phyloP scores from a whole-genome alignment of 202 grass and related monocot species.

The Setaria viridis region DNA sequence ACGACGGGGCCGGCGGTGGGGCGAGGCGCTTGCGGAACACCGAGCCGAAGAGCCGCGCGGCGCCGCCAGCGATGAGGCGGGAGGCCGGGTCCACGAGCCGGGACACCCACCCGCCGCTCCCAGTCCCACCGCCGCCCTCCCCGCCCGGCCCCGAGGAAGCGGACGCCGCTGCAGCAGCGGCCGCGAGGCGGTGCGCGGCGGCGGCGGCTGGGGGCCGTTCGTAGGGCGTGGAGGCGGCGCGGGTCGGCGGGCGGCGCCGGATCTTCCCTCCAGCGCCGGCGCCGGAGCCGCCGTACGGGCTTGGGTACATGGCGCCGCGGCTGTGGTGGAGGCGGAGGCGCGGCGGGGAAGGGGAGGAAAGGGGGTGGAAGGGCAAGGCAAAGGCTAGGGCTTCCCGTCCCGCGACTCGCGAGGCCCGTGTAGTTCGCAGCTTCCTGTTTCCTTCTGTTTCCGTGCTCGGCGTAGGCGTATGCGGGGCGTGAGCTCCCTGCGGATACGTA shows the following conservation, averaged over 20 bases:
- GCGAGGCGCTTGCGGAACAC: slow-evolving; percentile 74
- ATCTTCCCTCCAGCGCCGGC: slow-evolving; percentile 62
- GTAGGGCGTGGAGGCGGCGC: slow-evolving; percentile 63
- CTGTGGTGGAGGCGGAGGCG: slow-evolving; percentile 18
- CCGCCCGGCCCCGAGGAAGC: slow-evolving; percentile 9
- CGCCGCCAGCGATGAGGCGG: slow-evolving; percentile 72
- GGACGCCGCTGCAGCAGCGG: neutral
- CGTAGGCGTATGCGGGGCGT: neutral
- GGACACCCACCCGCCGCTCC: slow-evolving; percentile 63
- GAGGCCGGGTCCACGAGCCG: slow-evolving; percentile 84
- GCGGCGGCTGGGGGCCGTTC: slow-evolving; percentile 51
- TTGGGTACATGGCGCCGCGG: slow-evolving; percentile 60
- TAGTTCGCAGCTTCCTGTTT: slow-evolving; percentile 6
- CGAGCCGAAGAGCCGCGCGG: slow-evolving; percentile 76
- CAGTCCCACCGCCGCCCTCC: slow-evolving; percentile 7
- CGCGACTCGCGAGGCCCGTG: slow-evolving; percentile 32
- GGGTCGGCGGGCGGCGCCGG: slow-evolving; percentile 43
- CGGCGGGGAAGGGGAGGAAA: neutral
- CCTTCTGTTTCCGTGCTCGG: neutral
- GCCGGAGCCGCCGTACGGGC: slow-evolving; percentile 43
- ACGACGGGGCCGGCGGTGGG: slow-evolving; percentile 19
- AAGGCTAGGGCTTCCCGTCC: slow-evolving; percentile 43
- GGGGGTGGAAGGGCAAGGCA: neutral
- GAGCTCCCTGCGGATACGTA: neutral
- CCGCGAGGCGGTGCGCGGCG: slow-evolving; percentile 42